These are phyloP conservation scores for Leucoagaricus sp. DNA, from an alignment of 1,284 basidiomycete genomes.

Conservation along the genomic window DNA sequence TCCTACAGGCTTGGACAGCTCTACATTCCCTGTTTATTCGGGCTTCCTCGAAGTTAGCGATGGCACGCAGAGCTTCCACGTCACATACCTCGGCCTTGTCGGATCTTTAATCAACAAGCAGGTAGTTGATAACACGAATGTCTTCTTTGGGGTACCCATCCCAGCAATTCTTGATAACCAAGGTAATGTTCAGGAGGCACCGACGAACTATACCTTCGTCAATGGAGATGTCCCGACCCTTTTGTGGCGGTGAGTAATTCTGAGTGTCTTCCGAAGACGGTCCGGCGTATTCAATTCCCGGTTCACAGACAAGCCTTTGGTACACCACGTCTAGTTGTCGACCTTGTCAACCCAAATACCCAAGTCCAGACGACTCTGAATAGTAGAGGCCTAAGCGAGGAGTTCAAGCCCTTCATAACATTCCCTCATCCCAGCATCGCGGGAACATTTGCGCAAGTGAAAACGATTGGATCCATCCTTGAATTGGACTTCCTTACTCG, in stretches of 20 bases:
- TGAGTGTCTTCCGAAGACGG: not conserved
- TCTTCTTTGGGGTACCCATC: conserved; percentile 44
- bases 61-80: conserved; percentile 44
- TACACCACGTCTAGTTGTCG: conserved; percentile 45
- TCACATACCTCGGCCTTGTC: conserved; percentile 51
- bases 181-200: conserved; percentile 38
- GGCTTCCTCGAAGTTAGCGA: conserved; percentile 56
- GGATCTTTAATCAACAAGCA: conserved; percentile 48
- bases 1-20: conserved; percentile 45
- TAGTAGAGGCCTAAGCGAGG: conserved; percentile 19
- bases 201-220: conserved; percentile 55
- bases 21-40: conserved; percentile 58
- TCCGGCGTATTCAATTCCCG: not conserved
- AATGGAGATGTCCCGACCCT: conserved; percentile 45
- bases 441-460: conserved; percentile 36
- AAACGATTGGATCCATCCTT: conserved; percentile 33
- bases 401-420: conserved; percentile 28
- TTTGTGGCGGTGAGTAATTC: conserved; percentile 37
- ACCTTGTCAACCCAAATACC: conserved; percentile 36
- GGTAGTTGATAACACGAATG: conserved; percentile 51
- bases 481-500: conserved; percentile 34
- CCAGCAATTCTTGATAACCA: conserved; percentile 43
- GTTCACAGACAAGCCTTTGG: conserved; percentile 51
- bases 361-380: conserved; percentile 33
- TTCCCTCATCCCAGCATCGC: conserved; percentile 31